Evolutionary conservation across 805 yeast genomes (phyloP).

Genomic region (Saccharomycopsis oosterbeekiorum): DNA sequence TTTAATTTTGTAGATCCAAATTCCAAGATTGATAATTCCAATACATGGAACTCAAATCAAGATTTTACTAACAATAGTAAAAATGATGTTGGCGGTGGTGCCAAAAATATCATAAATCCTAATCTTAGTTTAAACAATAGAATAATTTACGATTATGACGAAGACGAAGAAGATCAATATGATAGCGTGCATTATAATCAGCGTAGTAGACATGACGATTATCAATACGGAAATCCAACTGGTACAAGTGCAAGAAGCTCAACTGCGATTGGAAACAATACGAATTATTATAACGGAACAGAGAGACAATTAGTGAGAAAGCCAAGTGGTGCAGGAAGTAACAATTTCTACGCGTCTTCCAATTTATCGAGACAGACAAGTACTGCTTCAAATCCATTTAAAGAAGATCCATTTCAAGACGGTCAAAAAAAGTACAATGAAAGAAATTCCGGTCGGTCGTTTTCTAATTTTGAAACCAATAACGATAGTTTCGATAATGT

Average conservation of each 20-base stretch:
- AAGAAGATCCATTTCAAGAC: slow-evolving; percentile 18
- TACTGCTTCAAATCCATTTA: slow-evolving; percentile 16
- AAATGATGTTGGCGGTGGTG: background rate
- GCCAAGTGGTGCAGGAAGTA: background rate
- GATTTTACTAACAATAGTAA: background rate
- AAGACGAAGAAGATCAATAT: slow-evolving; percentile 9
- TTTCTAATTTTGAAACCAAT: background rate
- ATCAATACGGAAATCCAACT: background rate
- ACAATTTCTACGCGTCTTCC: slow-evolving; percentile 9
- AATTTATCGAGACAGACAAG: slow-evolving; percentile 15
- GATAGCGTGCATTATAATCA: background rate
- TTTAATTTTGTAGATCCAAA: slow-evolving; percentile 16
- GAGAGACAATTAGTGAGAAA: background rate
- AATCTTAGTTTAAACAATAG: slow-evolving; percentile 17
- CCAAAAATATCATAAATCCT: slow-evolving; percentile 7
- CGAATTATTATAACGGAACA: background rate
- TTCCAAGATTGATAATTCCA: slow-evolving; percentile 15
- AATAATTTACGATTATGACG: slow-evolving; percentile 18
- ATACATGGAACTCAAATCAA: slow-evolving; percentile 4
- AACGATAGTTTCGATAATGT: slow-evolving; percentile 15
- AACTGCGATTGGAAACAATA: background rate
- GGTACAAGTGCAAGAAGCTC: background rate
- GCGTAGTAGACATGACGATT: background rate
- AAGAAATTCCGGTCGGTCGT: background rate
- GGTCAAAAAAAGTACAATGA: slow-evolving; percentile 8